These are phyloP conservation scores for Glycine soja DNA, from an alignment of 306 rosid species.

Conservation along the genomic window DNA sequence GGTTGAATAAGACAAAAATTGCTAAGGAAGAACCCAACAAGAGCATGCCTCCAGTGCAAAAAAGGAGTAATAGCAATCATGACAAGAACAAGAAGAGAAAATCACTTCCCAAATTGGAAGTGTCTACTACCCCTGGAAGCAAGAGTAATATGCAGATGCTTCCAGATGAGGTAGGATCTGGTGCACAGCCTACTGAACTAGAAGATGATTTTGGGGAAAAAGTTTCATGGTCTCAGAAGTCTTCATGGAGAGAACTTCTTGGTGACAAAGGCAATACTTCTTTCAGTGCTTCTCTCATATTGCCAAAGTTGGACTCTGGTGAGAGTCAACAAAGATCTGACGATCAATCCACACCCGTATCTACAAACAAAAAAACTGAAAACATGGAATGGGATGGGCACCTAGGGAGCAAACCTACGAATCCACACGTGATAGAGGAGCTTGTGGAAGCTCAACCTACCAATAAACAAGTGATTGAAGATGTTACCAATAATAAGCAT, in stretches of 20 bases:
- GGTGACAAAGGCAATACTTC: conserved; percentile 53
- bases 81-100: conserved; percentile 56
- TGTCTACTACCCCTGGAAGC: conserved; percentile 44
- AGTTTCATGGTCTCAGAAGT: conserved; percentile 76
- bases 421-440: conserved; percentile 22
- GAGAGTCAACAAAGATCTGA: conserved; percentile 43
- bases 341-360: conserved; percentile 24
- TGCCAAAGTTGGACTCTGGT: conserved; percentile 46
- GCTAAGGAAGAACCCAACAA: conserved; percentile 46
- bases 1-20: conserved; percentile 41
- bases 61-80: conserved; percentile 40
- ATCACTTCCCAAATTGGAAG: conserved; percentile 45
- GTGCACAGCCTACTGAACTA: conserved; percentile 41
- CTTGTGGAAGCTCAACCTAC: conserved; percentile 49
- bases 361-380: conserved; percentile 38
- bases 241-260: conserved; percentile 83
- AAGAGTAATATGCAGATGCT: conserved; percentile 12
- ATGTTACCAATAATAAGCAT: conserved; percentile 48
- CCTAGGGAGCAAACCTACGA: background rate
- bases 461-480: conserved; percentile 24
- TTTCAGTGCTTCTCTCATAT: conserved; percentile 61
- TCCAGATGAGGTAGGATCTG: too few species aligned
- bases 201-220: conserved; percentile 47
- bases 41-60: conserved; percentile 37
- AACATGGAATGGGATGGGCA: conserved; percentile 33